Base-by-base conservation (phyloP, 441 rosid genomes). In the Populus hybrid region DNA sequence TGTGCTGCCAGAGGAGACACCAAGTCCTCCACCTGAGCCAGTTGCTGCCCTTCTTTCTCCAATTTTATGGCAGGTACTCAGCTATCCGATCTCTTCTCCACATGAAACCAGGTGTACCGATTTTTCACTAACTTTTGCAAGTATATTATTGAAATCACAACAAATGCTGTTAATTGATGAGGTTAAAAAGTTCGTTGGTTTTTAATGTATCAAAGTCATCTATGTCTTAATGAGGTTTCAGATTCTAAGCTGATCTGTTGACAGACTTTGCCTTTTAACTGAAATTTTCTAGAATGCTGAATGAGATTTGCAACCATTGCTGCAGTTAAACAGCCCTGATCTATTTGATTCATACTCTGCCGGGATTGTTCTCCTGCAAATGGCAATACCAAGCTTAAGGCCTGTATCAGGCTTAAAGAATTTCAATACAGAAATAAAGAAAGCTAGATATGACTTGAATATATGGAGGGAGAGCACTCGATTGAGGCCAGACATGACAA, bases 1-100 rank as follows among this genome's bases (percentile, higher is more conserved):
- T 82, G 99, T 95, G 59, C 97, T 95, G 73, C 99, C 99, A 0
- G 98, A 93, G 88, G 89, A 90, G 86, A 93, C 98, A n/a, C 99
- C 97, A 1, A 89, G 87, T 69, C 99, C 98, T 77, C 99, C 99
- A 24, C 97, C 97, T 1, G 98, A 90, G 87, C 99, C 99, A 1
- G 85, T 93, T 70, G 99, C 98, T 61, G 97, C 99, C 64, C 84
- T 95, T 54, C 88, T 95, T 76, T 95, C 98, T 76, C 99, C 99
- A 5, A 84, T 95, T 80, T 73, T 92, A 8, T 93, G 98, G 99
- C 99, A 92, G 98, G 98, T 93, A 80, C n/a, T 16, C 24, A 9
- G 18, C 69, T 40, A 69, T 59, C 32, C 63, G 32, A 34, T 69
- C 36, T 57, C 7, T 30, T 38, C 50, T 64, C 65, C 67, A 76